Conservation (phyloP, 2,329 filamentous ascomycete species). For the Diaporthe vaccinii region DNA sequence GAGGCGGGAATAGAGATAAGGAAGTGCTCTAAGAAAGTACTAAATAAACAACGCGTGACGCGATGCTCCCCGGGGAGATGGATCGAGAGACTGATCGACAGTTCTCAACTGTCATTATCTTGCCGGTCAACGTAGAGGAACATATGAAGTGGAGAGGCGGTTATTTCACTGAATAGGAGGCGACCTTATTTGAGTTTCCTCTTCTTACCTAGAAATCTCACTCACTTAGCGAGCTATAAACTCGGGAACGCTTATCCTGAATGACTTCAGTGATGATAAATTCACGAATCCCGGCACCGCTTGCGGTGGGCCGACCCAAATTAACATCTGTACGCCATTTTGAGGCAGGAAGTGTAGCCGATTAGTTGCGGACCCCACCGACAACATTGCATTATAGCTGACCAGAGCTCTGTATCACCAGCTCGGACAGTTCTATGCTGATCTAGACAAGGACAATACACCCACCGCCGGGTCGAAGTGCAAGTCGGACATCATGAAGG, state of each 20-base stretch:
- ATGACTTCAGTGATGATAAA: background rate
- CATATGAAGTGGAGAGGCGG: background rate
- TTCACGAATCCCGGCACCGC: background rate
- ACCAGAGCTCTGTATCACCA: background rate
- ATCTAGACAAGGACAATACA: background rate
- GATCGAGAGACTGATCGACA: background rate
- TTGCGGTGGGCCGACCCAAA: background rate
- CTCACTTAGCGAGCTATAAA: background rate
- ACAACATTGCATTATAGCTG: background rate
- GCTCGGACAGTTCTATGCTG: background rate
- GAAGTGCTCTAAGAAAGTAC: background rate
- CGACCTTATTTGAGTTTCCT: background rate
- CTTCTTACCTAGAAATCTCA: background rate
- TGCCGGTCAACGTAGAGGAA: background rate
- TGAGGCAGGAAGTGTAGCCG: background rate
- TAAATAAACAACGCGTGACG: background rate
- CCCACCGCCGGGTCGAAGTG: background rate
- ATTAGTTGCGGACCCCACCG: background rate
- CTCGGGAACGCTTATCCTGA: no score
- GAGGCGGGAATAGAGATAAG: no score
- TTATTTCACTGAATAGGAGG: no score
- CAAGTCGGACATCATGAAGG: slow-evolving; percentile 28
- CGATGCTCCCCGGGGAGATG: background rate
- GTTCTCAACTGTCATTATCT: background rate
- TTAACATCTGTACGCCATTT: background rate